Percentiles rank a stretch among this genome's conserved stretches.
Evolutionary conservation across 768 basidiomycete species (phyloP).

Genomic region (Scleroderma bovista): DNA sequence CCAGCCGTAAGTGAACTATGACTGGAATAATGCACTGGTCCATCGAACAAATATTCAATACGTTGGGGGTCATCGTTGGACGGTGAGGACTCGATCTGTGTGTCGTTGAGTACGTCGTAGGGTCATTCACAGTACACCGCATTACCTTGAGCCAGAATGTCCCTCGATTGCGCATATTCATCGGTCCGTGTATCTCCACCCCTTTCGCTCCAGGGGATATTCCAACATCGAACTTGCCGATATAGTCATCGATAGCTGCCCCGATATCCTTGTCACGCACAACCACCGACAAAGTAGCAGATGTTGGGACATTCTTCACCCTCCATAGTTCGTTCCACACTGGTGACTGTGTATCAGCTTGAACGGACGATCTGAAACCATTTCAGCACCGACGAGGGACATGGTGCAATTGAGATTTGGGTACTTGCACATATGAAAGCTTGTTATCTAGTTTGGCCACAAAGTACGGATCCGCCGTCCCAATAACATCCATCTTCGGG

Average conservation of each 20-base stretch:
- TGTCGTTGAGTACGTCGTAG: conserved; percentile 1
- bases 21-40: conserved; percentile 65
- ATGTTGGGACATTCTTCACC: conserved; percentile 64
- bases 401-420: background rate
- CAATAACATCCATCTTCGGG: conserved; percentile 66
- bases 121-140: conserved; percentile 6
- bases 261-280: conserved; percentile 68
- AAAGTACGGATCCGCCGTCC: conserved; percentile 66
- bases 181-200: conserved; percentile 49
- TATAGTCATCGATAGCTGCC: conserved; percentile 50
- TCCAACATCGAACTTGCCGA: conserved; percentile 56
- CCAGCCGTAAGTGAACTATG: conserved; percentile 72
- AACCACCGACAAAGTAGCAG: conserved; percentile 53
- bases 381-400: background rate
- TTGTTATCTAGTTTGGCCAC: conserved; percentile 58
- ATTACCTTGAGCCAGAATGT: conserved; percentile 65
- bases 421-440: conserved; percentile 59
- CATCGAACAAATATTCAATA: conserved; percentile 63
- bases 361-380: conserved; percentile 54
- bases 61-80: conserved; percentile 35
- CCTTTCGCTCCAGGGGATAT: conserved; percentile 58
- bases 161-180: conserved; percentile 47
- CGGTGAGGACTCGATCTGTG: conserved; percentile 52
- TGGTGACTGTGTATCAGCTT: conserved; percentile 49
- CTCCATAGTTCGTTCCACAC: conserved; percentile 77